Evolutionary conservation across 2,329 filamentous ascomycete species (phyloP).

Genomic region (Colletotrichum caudatum): DNA sequence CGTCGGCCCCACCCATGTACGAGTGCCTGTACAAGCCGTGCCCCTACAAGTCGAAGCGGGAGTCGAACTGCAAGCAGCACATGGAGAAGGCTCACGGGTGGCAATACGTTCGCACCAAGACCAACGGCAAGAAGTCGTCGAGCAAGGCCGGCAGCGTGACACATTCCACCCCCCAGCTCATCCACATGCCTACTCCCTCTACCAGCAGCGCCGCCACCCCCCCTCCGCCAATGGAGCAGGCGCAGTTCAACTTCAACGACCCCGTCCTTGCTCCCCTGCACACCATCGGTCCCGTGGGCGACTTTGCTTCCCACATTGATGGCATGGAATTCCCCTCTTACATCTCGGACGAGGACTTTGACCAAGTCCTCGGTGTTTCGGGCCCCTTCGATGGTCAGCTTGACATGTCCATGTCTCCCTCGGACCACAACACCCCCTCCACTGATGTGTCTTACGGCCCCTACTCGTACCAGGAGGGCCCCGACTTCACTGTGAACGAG

Average conservation of each 20-base stretch:
- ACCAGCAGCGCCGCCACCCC: constrained; percentile 70
- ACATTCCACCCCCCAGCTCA: constrained; percentile 69
- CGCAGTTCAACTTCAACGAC: constrained; percentile 45
- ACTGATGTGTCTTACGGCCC: constrained; percentile 57
- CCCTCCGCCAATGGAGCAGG: constrained; percentile 58
- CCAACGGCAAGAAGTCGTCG: constrained; percentile 77
- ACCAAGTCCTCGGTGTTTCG: constrained; percentile 47
- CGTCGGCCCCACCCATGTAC: constrained; percentile 80
- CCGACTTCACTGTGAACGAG: constrained; percentile 72
- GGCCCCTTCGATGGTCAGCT: constrained; percentile 47
- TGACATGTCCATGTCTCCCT: constrained; percentile 58
- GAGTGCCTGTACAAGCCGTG: constrained; percentile 87
- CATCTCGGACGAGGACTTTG: constrained; percentile 61
- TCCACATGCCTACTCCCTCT: constrained; percentile 72
- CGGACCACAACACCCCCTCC: constrained; percentile 65
- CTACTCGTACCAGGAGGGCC: constrained; percentile 69
- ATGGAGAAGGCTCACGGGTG: constrained; percentile 98
- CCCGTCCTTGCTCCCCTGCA: constrained; percentile 32
- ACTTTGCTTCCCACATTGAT: constrained; percentile 45
- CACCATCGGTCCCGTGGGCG: constrained; percentile 43
- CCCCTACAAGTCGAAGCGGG: constrained; percentile 93
- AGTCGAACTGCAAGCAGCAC: constrained; percentile 98
- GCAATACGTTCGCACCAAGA: constrained; percentile 92
- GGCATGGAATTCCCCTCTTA: constrained; percentile 64
- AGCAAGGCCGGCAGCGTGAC: constrained; percentile 60